phyloP scores from a whole-genome alignment of 306 rosid species.

The Glycine soja region DNA sequence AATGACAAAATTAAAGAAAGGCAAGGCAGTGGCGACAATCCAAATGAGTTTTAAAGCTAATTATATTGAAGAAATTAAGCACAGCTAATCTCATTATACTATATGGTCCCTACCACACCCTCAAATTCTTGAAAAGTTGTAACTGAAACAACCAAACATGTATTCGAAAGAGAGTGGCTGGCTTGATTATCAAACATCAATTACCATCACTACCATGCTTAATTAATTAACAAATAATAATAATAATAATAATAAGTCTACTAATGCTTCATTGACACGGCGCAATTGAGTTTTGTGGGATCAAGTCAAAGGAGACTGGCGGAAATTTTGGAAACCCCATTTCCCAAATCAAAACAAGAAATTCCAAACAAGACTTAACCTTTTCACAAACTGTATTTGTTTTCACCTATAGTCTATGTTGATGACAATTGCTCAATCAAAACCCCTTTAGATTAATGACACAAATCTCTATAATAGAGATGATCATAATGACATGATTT shows the following conservation, averaged over 20 bases:
- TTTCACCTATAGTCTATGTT: neutral
- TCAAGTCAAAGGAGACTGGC: conserved; percentile 44
- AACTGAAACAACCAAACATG: conserved; percentile 49
- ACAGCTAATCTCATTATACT: conserved; percentile 41
- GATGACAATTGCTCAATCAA: conserved; percentile 27
- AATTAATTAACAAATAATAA: conserved; percentile 37
- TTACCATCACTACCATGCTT: conserved; percentile 27
- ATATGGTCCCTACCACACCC: conserved; percentile 54
- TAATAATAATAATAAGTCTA: neutral
- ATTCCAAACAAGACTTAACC: conserved; percentile 40
- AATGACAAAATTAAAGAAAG: conserved; percentile 41
- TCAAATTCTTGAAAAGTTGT: conserved; percentile 43
- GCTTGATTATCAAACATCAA: conserved; percentile 48
- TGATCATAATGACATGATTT: conserved; percentile 29
- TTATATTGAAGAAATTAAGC: conserved; percentile 22
- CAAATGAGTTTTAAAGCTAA: conserved; percentile 28
- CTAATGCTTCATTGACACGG: conserved; percentile 53
- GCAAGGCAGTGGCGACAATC: conserved; percentile 37
- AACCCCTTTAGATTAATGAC: conserved; percentile 22
- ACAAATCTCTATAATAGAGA: conserved; percentile 33
- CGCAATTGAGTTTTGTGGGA: conserved; percentile 44
- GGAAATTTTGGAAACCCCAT: conserved; percentile 43
- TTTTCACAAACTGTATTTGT: conserved; percentile 31
- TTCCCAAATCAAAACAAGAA: conserved; percentile 43
- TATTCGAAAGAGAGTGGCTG: conserved; percentile 47